These are phyloP conservation scores for Cordyceps militaris DNA, from an alignment of 2,329 filamentous ascomycete species.

Conservation along the genomic window DNA sequence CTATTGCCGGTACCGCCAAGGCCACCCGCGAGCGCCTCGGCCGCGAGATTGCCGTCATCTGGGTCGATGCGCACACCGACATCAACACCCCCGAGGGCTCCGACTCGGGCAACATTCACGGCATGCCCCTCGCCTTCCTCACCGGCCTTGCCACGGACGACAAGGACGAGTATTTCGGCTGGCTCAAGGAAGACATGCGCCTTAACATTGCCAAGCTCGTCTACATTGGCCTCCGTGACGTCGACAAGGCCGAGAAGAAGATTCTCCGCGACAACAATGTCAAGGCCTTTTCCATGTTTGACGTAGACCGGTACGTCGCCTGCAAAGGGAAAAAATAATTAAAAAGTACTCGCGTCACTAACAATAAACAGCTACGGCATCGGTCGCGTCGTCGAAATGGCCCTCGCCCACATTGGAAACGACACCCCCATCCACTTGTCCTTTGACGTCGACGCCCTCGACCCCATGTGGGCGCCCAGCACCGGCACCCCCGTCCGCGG, in stretches of 20 bases:
- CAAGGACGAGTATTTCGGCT: constrained; percentile 76
- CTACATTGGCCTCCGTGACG: constrained; percentile 91
- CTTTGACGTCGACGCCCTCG: constrained; percentile 93
- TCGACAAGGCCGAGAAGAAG: constrained; percentile 89
- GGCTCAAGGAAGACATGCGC: constrained; percentile 68
- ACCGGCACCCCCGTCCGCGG: constrained; percentile 93
- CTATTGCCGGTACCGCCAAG: constrained; percentile 78
- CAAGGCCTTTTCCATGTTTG: constrained; percentile 97
- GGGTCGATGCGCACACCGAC: constrained; percentile 97
- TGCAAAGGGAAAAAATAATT: neutral
- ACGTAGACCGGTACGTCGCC: constrained; percentile 70
- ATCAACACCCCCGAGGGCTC: constrained; percentile 94
- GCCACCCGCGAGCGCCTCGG: constrained; percentile 76
- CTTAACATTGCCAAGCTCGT: constrained; percentile 77
- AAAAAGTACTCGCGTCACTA: constrained; percentile 4
- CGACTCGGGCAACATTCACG: constrained; percentile 89
- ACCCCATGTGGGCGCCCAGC: constrained; percentile 92
- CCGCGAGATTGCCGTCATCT: constrained; percentile 87
- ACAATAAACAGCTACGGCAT: constrained; percentile 67
- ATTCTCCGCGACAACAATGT: constrained; percentile 83
- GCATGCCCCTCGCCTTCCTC: constrained; percentile 92
- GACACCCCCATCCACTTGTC: constrained; percentile 96
- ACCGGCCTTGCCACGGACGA: constrained; percentile 76
- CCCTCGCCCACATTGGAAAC: constrained; percentile 86
- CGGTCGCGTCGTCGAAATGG: constrained; percentile 94